Percentiles rank a stretch among this genome's conserved stretches.
Evolutionary conservation across 192 early-diverging fungal species (phyloP).

Genomic region (Coemansia sp.): DNA sequence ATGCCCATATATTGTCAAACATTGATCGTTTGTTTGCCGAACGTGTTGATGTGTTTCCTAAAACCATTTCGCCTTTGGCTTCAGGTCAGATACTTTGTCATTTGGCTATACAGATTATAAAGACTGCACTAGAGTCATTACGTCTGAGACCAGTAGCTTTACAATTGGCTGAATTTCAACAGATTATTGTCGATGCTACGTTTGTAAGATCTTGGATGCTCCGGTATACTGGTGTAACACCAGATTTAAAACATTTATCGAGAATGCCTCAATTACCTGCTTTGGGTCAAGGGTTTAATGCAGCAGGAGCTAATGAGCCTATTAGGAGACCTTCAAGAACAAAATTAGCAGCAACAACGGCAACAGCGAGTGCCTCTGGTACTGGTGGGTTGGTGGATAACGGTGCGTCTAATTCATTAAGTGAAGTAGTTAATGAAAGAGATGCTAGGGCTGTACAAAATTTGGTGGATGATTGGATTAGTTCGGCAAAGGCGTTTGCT

Average conservation of each 20-base stretch:
- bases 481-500: conserved; percentile 26
- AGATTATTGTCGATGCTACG: conserved; percentile 29
- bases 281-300: background rate
- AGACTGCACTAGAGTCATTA: conserved; percentile 30
- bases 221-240: conserved; percentile 34
- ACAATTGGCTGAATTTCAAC: conserved; percentile 14
- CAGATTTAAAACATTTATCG: conserved; percentile 12
- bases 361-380: background rate
- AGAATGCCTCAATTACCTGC: background rate
- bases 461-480: conserved; percentile 42
- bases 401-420: no score
- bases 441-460: conserved; percentile 33
- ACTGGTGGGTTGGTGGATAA: background rate
- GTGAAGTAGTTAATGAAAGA: conserved; percentile 20
- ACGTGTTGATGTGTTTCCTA: conserved; percentile 45
- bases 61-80: conserved; percentile 13
- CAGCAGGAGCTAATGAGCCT: conserved; percentile 5
- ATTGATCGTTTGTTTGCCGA: conserved; percentile 53
- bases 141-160: conserved; percentile 18
- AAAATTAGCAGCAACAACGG: background rate
- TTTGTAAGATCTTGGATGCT: conserved; percentile 45
- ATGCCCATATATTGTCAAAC: conserved; percentile 44
- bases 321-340: conserved; percentile 1
- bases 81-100: conserved; percentile 39
- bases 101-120: conserved; percentile 42